These are phyloP conservation scores for Clitoria ternatea DNA, from an alignment of 306 rosid genomes.

Conservation along the genomic window DNA sequence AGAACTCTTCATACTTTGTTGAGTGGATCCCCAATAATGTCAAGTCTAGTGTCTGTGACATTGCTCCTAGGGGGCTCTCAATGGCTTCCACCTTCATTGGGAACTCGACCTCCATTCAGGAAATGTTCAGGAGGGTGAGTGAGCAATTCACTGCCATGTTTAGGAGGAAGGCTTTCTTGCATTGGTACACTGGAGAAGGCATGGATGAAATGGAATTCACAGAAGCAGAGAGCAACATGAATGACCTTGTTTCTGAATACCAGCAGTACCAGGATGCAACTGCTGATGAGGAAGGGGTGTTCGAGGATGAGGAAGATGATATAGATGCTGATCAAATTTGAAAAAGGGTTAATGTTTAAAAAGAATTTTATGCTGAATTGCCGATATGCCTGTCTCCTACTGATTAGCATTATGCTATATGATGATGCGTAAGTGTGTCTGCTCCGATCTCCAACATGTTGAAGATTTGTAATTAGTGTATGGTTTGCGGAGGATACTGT, in stretches of 20 bases:
- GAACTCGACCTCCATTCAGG: constrained; percentile 56
- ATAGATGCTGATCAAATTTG: constrained; percentile 2
- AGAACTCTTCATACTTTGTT: constrained; percentile 58
- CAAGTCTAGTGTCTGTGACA: constrained; percentile 62
- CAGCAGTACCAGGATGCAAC: constrained; percentile 69
- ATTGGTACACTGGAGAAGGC: constrained; percentile 63
- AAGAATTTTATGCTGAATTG: no score
- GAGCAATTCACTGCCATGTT: constrained; percentile 62
- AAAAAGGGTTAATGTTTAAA: no score
- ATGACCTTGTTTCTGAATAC: constrained; percentile 56
- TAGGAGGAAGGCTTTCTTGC: constrained; percentile 68
- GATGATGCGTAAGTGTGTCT: constrained; percentile 33
- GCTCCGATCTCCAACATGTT: constrained; percentile 17
- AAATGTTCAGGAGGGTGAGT: constrained; percentile 60
- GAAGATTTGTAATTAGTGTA: constrained; percentile 38
- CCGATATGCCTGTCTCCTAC: not conserved
- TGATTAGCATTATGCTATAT: constrained; percentile 24
- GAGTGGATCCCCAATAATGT: constrained; percentile 62
- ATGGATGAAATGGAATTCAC: constrained; percentile 70
- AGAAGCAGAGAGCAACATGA: constrained; percentile 65
- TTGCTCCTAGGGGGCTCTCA: constrained; percentile 58
- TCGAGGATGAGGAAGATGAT: constrained; percentile 50
- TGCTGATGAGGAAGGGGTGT: constrained; percentile 50
- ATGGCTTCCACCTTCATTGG: constrained; percentile 63
- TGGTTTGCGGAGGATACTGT: constrained; percentile 27